Base-by-base conservation (phyloP, 2,329 filamentous ascomycete species). In the Botryotinia convoluta region DNA sequence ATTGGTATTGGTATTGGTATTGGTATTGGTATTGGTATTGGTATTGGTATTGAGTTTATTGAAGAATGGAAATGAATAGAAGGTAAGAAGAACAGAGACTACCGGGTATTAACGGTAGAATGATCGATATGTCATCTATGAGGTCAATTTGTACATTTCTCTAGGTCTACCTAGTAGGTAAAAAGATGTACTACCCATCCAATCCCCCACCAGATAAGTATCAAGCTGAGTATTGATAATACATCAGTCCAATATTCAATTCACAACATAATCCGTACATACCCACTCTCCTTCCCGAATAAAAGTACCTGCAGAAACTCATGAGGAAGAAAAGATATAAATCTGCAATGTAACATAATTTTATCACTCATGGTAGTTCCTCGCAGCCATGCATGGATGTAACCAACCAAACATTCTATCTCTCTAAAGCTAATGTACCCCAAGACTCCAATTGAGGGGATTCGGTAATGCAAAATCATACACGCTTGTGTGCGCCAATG, bases 281-380 rank as follows among this genome's bases (percentile, higher is more conserved):
- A 9, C 14, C n/a, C 51, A 57, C 22, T 37, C 44, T 37, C 44
- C 44, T 18, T 51, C 26, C 22, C 22, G 22, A 51, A 54, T 12
- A 51, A 51, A 67, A n/a, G 44, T 51, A 51, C 44, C 63, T 67
- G 63, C 63, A 67, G 26, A 37, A 37, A 37, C 35, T n/a, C 29
- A n/a, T n/a, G 26, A 67, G 32, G 9, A 22, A 44, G n/a, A 48
- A 29, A 39, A 54, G 22, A 51, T 54, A 39, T 39, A 39, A 7
- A 54, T 67, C 48, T 67, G 64, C 32, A 67, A 8, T 67, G 64
- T 39, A 67, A 67, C 44, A 37, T 37, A 14, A n/a, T 35, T 20
- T 10, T 18, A n/a, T 8, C 16, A 5, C n/a, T 26, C 44, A 51
- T 51, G 16, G 29, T 2, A 51, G 32, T 20, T 35, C 26, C 22